Evolutionary conservation across 306 rosid species (phyloP).

Genomic region (Cucumis hystrix): DNA sequence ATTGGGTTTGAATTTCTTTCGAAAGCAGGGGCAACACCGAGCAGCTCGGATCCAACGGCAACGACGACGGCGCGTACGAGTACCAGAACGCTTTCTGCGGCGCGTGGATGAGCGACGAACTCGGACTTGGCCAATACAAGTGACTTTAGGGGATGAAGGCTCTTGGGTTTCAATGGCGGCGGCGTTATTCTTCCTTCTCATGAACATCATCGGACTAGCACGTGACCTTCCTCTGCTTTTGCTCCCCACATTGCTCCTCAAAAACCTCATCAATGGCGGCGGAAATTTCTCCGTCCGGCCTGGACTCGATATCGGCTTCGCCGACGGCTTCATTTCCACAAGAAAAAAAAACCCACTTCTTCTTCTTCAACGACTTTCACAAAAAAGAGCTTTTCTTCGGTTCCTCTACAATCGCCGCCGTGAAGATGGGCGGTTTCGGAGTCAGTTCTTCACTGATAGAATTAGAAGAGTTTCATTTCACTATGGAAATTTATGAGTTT

Average conservation of each 20-base stretch:
- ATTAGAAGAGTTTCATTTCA: background rate
- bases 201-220: conserved; percentile 56
- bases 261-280: conserved; percentile 81
- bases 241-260: conserved; percentile 53
- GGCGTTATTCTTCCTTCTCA: conserved; percentile 44
- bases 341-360: background rate
- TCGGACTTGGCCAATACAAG: conserved; percentile 91
- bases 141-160: conserved; percentile 89
- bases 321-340: conserved; percentile 36
- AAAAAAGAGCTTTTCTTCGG: background rate
- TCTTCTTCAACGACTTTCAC: background rate
- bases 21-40: conserved; percentile 21
- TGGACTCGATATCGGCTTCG: conserved; percentile 73
- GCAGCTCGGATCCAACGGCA: conserved; percentile 36
- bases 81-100: background rate
- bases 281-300: conserved; percentile 75
- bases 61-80: conserved; percentile 11
- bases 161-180: conserved; percentile 58
- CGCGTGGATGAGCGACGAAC: conserved; percentile 41
- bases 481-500: background rate
- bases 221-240: conserved; percentile 67
- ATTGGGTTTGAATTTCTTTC: conserved; percentile 19
- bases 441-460: background rate
- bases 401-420: background rate
- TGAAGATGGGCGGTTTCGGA: background rate